These are phyloP conservation scores for Solanum hybrid DNA, from an alignment of 305 asterid species.

Conservation along the genomic window DNA sequence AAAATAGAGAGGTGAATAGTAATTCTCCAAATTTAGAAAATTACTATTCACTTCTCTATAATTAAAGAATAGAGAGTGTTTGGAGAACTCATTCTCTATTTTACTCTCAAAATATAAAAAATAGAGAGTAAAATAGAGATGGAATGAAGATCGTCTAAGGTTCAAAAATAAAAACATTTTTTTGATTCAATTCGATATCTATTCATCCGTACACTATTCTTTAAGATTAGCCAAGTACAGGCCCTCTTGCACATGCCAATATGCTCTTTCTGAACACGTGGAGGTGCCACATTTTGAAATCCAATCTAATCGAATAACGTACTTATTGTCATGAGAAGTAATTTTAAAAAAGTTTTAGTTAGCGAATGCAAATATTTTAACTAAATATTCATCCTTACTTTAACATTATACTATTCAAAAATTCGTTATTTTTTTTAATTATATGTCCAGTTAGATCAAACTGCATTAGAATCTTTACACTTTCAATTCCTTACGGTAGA, in stretches of 20 bases:
- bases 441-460: background rate
- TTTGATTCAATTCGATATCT: background rate
- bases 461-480: background rate
- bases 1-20: too few relatives aligned
- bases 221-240: constrained; percentile 15
- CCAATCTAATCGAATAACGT: background rate
- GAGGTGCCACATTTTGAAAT: background rate
- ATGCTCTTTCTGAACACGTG: background rate
- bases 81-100: too few relatives aligned
- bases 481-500: background rate
- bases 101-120: too few relatives aligned
- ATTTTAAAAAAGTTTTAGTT: background rate
- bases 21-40: too few relatives aligned
- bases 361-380: background rate
- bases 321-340: background rate
- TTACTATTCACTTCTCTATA: too few relatives aligned
- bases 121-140: too few relatives aligned
- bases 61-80: too few relatives aligned
- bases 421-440: background rate
- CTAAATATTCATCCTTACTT: background rate
- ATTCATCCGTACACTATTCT: constrained; percentile 26
- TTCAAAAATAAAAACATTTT: background rate
- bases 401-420: background rate
- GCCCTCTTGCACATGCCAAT: constrained; percentile 27
- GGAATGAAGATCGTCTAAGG: too few relatives aligned